phyloP scores from a whole-genome alignment of 1,139 yeast species.

The Blastobotrys raffinosifermentans region DNA sequence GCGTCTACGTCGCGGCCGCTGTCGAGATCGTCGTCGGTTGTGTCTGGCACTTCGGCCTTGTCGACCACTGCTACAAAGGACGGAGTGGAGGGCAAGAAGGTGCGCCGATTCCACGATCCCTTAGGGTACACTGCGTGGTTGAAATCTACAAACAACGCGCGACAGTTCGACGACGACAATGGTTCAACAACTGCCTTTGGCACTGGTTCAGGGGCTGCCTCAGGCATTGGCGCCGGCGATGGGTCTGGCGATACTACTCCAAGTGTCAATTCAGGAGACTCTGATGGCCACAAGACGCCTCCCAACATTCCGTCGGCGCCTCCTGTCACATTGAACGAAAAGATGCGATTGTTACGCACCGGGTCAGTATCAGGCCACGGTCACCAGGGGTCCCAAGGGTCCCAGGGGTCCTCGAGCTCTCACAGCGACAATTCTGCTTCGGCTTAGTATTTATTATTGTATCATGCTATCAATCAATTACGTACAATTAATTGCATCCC shows the following conservation, averaged over 20 bases:
- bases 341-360: slow-evolving; percentile 27
- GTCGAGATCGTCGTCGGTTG: slow-evolving; percentile 54
- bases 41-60: slow-evolving; percentile 41
- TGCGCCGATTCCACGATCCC: slow-evolving; percentile 43
- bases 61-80: slow-evolving; percentile 71
- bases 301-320: slow-evolving; percentile 28
- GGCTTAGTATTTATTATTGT: too few relatives aligned
- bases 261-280: not conserved
- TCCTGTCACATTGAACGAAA: slow-evolving; percentile 29
- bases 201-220: not conserved
- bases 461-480: too few relatives aligned
- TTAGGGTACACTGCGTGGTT: slow-evolving; percentile 27
- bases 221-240: not conserved
- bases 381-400: too few relatives aligned
- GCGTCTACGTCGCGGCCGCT: slow-evolving; percentile 44
- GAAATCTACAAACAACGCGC: slow-evolving; percentile 10
- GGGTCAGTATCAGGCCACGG: too few relatives aligned
- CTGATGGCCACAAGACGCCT: slow-evolving; percentile 9
- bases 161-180: not conserved
- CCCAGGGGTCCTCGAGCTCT: too few relatives aligned
- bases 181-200: not conserved
- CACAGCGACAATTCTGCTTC: too few relatives aligned
- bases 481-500: too few relatives aligned
- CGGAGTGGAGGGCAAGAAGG: slow-evolving; percentile 59
- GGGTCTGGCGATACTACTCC: not conserved